Evolutionary conservation across 2,329 filamentous ascomycete genomes (phyloP), one percentile per base, ranked within the genome.

Genomic region (Paecilomyces sp.): DNA sequence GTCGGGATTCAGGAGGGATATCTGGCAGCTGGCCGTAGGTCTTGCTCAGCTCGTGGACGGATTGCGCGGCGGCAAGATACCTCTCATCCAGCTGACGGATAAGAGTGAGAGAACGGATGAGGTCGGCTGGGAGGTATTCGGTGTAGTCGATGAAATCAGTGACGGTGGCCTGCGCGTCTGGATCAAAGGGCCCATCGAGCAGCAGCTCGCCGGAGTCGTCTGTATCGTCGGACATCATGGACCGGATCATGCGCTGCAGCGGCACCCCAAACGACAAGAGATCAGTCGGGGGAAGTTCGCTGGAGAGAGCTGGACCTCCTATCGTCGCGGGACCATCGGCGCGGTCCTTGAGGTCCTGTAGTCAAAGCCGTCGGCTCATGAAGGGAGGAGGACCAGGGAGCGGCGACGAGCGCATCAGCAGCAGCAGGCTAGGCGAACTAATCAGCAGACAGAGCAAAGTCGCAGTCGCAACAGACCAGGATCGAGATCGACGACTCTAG

Each of bases 91-190:
- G 71, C 60, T 76, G 75, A 63, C 80, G 78, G 66, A 88, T 86
- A 60, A 88, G 77, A 57, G 82, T 85, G 58, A 88, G 75, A 63
- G 85, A 87, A 66, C 85, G 85, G 60, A 82, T 79, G 25, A 88
- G 77, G 69, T 88, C 85, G 9, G 85, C 84, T 34, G 85, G 85
- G 60, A 87, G 85, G 77, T 86, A 87, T 74, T 88, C 85, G 63
- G 85, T 88, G 74, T 88, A 88, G 72, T 87, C 85, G 60, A 87
- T 82, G 72, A 85, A 88, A 71, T 88, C 85, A 64, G 84, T 86
- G 54, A 88, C 83, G 28, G 85, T 87, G 34, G 84, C 83, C 69
- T 87, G 84, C 59, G 85, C 83, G 68, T 88, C 85, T 34, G 85
- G 85, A 68, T 88, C 85, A 58, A 81, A 79, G 57, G 80, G 78